A percentile compares a stretch with the other conserved stretches of the same genome.
Evolutionary conservation across 2,329 filamentous ascomycete species (phyloP).

Genomic region (Aspergillus sergii): DNA sequence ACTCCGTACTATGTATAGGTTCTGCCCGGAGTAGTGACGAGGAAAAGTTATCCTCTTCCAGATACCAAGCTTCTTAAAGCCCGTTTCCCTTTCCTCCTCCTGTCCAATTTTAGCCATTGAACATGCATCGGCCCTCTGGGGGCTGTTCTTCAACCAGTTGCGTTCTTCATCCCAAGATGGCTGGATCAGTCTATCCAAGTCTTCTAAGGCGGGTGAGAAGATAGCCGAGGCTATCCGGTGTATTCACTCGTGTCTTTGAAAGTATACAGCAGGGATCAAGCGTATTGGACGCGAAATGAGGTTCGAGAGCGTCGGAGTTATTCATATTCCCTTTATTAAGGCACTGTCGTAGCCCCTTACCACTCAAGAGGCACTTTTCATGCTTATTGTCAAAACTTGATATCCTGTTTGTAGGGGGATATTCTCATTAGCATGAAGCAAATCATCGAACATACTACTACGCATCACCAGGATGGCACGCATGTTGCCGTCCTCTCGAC

Average conservation of each 20-base stretch:
- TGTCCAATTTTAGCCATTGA: not conserved
- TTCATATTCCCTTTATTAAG: not conserved
- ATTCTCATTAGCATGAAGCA: not conserved
- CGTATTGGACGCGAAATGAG: too few species aligned
- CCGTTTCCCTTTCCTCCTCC: not conserved
- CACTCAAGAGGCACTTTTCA: not conserved
- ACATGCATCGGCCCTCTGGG: not conserved
- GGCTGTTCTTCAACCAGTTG: not conserved
- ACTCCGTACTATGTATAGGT: not conserved
- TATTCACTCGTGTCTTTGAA: not conserved
- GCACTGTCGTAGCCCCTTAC: not conserved
- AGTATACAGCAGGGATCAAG: not conserved
- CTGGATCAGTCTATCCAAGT: not conserved
- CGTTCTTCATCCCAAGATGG: not conserved
- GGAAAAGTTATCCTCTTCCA: not conserved
- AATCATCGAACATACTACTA: conserved; percentile 5
- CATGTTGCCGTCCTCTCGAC: conserved; percentile 22
- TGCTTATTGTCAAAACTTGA: not conserved
- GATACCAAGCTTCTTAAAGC: not conserved
- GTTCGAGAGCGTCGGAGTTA: not conserved
- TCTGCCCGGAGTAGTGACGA: not conserved
- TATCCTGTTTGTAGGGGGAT: not conserved
- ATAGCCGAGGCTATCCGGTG: not conserved
- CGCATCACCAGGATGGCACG: conserved; percentile 18
- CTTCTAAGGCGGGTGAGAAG: not conserved